Evolutionary conservation across 164 flowering plant genomes (phyloP).

Genomic region (Annona squamosa): DNA sequence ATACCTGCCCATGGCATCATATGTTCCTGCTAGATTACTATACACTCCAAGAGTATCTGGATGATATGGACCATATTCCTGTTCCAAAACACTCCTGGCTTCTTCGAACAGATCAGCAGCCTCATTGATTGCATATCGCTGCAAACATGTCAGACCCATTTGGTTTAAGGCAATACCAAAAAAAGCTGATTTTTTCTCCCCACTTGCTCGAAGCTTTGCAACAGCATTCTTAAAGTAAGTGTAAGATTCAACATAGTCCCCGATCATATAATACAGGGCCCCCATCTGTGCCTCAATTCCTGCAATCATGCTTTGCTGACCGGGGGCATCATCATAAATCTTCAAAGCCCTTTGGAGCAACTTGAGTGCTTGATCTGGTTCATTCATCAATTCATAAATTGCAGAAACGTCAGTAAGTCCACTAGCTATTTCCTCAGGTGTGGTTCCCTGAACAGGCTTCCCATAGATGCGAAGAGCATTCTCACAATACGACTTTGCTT

Average conservation of each 20-base stretch:
- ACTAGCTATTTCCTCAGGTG: conserved; percentile 83
- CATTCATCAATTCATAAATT: conserved; percentile 89
- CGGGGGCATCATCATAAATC: conserved; percentile 67
- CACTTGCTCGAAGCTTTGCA: conserved; percentile 68
- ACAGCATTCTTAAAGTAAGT: conserved; percentile 52
- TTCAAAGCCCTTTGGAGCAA: conserved; percentile 71
- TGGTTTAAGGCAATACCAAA: conserved; percentile 92
- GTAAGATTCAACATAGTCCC: conserved; percentile 67
- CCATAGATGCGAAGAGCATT: conserved; percentile 84
- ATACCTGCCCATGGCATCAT: conserved; percentile 98
- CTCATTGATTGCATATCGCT: conserved; percentile 67
- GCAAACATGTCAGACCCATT: conserved; percentile 92
- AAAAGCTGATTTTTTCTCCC: conserved; percentile 85
- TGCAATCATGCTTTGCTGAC: conserved; percentile 81
- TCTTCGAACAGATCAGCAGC: conserved; percentile 86
- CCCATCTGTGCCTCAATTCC: conserved; percentile 98
- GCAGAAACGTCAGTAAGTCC: conserved; percentile 83
- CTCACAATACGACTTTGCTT: conserved; percentile 79
- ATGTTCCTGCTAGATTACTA: conserved; percentile 94
- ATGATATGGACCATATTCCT: conserved; percentile 84
- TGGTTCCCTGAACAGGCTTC: conserved; percentile 61
- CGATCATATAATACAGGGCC: conserved; percentile 79
- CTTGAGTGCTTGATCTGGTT: conserved; percentile 73
- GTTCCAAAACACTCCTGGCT: conserved; percentile 66
- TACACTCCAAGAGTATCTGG: conserved; percentile 92